Conservation (phyloP, 73 alveolate genomes). For the Tetrahymena elliotti region DNA sequence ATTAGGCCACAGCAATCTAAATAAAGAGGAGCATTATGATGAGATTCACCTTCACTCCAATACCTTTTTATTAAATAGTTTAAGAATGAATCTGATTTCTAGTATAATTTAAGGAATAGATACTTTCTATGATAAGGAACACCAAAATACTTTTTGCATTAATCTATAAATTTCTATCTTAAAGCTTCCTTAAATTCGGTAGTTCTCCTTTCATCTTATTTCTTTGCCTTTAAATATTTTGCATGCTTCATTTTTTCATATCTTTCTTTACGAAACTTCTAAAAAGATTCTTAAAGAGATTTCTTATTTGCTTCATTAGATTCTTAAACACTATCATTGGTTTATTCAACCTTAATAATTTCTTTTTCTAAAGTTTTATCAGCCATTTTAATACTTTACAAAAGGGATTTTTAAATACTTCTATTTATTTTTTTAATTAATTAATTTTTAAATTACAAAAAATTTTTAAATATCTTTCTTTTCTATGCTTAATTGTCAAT, state of each 20-base stretch:
- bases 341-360: not conserved
- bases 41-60: slow-evolving; percentile 36
- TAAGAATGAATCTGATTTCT: not conserved
- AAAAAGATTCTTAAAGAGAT: not conserved
- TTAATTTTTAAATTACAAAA: not conserved
- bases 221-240: not conserved
- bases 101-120: slow-evolving; percentile 12
- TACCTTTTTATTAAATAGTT: not conserved
- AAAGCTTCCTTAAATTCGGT: slow-evolving; percentile 23
- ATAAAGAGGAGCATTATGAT: slow-evolving; percentile 56
- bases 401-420: not conserved
- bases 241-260: not conserved
- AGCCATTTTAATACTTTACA: not conserved
- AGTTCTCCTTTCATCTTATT: slow-evolving; percentile 1
- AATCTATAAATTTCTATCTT: slow-evolving; percentile 72
- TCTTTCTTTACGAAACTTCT: not conserved
- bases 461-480: not conserved
- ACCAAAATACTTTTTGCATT: slow-evolving; percentile 79
- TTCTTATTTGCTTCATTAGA: not conserved
- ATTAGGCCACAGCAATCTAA: slow-evolving; percentile 91
- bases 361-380: not conserved
- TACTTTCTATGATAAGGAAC: slow-evolving; percentile 73
- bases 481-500: not conserved
- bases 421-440: not conserved
- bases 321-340: not conserved